Base-by-base conservation (phyloP, 1,284 basidiomycete genomes). In the Moesziomyces globuligerus region DNA sequence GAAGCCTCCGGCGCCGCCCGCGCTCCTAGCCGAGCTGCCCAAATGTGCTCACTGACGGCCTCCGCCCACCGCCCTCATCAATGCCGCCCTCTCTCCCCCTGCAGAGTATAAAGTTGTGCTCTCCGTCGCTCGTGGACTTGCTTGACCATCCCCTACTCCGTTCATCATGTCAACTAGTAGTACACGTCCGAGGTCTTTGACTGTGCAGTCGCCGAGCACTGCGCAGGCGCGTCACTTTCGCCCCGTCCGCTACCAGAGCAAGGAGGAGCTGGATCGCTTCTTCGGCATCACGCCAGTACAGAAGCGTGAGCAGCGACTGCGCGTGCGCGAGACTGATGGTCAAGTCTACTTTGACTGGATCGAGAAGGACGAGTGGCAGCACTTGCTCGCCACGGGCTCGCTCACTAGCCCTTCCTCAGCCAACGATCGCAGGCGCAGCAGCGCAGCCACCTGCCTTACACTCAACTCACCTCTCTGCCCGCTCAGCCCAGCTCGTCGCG, bases 201-300 rank as follows among this genome's bases (percentile, higher is more conserved):
- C 52, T 10, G 45, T 34, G 8, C 20, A 38, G 13, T 21, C 37
- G 37, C 18, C 8, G 39, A n/a, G 3, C 36, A 4, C 34, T 6
- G 34, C 38, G 2, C 37, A 9, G 26, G 17, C n/a, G 24, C 32
- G 28, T 26, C 50, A 73, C 48, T 75, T 75, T 36, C 65, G 73
- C 18, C 73, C 73, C 4, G 24, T 65, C 24, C 57, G 59, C 15
- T 73, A 68, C 28, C 62, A 73, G 24, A 72, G 62, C 23, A 55
- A 65, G 29, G 73, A 72, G 43, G 58, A 73, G 21, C 44, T 75
- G 37, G 73, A 75, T 17, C 48, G 54, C 2, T 65, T 75, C 40
- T 75, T 75, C 43, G 73, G 73, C n/a, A 53, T 46, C 29, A 73
- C 70, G 4, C 4, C 52, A 9, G 42, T 46, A 3, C 70, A 73